A percentile compares a stretch with the other conserved stretches of the same genome.
These are phyloP conservation scores for Mycena polygramma DNA, from an alignment of 768 basidiomycete species.

Conservation along the genomic window DNA sequence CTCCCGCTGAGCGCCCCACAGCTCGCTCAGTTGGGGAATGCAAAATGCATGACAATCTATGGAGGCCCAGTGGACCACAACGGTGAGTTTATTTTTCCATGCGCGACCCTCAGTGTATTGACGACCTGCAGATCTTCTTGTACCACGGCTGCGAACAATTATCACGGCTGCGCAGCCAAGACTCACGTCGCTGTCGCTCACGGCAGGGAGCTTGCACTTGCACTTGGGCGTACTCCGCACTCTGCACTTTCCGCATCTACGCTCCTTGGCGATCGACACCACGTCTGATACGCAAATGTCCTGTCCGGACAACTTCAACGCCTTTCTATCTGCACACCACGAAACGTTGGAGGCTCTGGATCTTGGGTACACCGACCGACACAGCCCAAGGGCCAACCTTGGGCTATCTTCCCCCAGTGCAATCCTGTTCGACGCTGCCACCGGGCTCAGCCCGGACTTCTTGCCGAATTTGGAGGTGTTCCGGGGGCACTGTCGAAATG, in stretches of 20 bases:
- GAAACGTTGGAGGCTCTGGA: slow-evolving; percentile 20
- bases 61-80: slow-evolving; percentile 5
- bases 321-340: slow-evolving; percentile 28
- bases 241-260: slow-evolving; percentile 27
- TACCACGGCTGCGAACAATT: not conserved
- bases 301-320: slow-evolving; percentile 17
- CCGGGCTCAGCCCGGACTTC: slow-evolving; percentile 17
- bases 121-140: slow-evolving; percentile 15
- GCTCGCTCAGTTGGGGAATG: slow-evolving; percentile 26
- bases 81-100: slow-evolving; percentile 1
- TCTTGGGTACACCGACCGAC: slow-evolving; percentile 15
- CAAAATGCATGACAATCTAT: slow-evolving; percentile 14
- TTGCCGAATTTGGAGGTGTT: slow-evolving; percentile 28
- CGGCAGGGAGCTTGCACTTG: not conserved
- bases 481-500: slow-evolving; percentile 17
- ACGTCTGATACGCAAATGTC: not conserved
- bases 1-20: slow-evolving; percentile 2
- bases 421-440: slow-evolving; percentile 6
- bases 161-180: slow-evolving; percentile 25
- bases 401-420: not conserved
- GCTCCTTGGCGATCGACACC: slow-evolving; percentile 21
- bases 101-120: not conserved
- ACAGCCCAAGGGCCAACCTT: not conserved
- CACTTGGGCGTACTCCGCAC: slow-evolving; percentile 13
- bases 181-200: slow-evolving; percentile 29